Evolutionary conservation across 148 eudicot genomes (phyloP), one percentile per base, ranked within the genome.

Genomic region (Spergularia bocconei): DNA sequence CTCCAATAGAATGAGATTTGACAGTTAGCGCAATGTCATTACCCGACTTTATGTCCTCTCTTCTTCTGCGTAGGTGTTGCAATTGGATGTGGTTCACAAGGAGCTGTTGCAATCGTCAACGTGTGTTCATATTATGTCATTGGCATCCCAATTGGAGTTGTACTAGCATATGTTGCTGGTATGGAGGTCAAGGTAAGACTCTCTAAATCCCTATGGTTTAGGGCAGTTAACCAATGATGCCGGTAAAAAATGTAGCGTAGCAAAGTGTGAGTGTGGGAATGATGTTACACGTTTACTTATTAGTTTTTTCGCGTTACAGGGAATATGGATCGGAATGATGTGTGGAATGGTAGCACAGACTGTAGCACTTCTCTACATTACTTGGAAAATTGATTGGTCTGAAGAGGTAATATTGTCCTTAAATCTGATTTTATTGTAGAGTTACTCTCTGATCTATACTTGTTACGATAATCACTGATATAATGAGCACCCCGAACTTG

Each of bases 261-360:
- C 44, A 52, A 25, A 47, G 17, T 69, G 25, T 58, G 7, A 57
- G 61, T n/a, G n/a, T n/a, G n/a, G n/a, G n/a, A n/a, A n/a, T n/a
- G n/a, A n/a, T n/a, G n/a, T n/a, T n/a, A n/a, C 68, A 63, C 2
- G 10, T 47, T 68, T 5, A 51, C 57, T 2, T 13, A 67, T 48
- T 15, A 3, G 41, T 11, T 75, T 23, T 29, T 8, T 61, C 39
- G n/a, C 23, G 4, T 36, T 48, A 15, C 25, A 86, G 89, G 89
- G 91, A 39, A 75, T 88, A 67, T 88, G 95, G 93, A 85, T 87
- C 1, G 98, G 98, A 80, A 82, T 92, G 89, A 74, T 85, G 71
- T 80, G 78, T 72, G 98, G 96, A 58, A 71, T 86, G 76, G 79
- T 58, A 7, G 65, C 81, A 9, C 91, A 92, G 64, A 72, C 88